phyloP scores from a whole-genome alignment of 441 rosid species.

The Adansonia grandidieri region DNA sequence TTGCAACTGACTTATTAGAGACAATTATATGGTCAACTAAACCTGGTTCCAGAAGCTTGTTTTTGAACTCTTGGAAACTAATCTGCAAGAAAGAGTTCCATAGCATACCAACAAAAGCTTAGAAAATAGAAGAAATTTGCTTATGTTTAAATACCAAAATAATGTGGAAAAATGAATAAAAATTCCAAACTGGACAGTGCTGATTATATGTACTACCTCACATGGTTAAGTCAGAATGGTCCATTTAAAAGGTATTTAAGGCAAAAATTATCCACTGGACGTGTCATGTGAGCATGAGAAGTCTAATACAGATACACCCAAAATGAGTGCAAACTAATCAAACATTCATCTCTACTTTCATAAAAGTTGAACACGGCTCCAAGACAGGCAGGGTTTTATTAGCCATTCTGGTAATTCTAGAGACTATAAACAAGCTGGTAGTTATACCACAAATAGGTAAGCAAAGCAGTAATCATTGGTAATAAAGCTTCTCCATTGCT shows the following conservation, averaged over 20 bases:
- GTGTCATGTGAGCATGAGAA: neutral
- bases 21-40: slow-evolving; percentile 76
- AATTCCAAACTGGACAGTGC: neutral
- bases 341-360: neutral
- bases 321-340: neutral
- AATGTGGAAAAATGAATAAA: neutral
- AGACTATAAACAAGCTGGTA: neutral
- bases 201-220: neutral
- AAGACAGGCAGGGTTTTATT: neutral
- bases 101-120: neutral
- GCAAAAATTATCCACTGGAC: neutral
- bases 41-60: slow-evolving; percentile 73
- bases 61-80: slow-evolving; percentile 77
- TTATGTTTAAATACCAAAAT: neutral
- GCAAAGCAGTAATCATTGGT: neutral
- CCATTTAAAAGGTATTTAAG: neutral
- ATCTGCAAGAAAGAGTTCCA: slow-evolving; percentile 46
- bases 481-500: neutral
- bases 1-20: slow-evolving; percentile 66
- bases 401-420: neutral
- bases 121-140: neutral
- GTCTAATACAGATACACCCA: neutral
- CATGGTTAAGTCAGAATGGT: neutral
- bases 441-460: neutral
- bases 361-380: neutral